Conservation (phyloP, 768 basidiomycete genomes). For the Cystobasidium tubakii region DNA sequence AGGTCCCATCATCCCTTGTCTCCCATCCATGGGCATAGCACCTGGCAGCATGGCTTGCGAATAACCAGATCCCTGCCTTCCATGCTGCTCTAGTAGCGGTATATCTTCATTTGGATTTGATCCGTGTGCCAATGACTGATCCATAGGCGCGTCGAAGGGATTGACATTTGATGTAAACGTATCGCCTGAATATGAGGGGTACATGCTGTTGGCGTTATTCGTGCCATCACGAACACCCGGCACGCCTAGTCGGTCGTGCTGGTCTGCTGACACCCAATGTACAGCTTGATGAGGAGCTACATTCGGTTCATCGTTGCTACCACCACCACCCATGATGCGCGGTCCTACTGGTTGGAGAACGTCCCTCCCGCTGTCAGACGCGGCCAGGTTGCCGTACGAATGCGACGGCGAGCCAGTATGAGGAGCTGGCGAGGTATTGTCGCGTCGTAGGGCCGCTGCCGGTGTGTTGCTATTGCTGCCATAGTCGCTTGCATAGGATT, state of each 20-base stretch:
- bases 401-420: background rate
- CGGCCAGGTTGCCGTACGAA: background rate
- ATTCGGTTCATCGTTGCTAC: background rate
- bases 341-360: constrained; percentile 2
- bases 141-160: constrained; percentile 32
- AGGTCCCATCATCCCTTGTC: constrained; percentile 19
- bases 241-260: background rate
- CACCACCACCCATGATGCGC: background rate
- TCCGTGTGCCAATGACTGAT: background rate
- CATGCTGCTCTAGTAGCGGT: constrained; percentile 19
- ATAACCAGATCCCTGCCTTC: constrained; percentile 13
- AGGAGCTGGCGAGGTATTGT: background rate
- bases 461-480: constrained; percentile 1
- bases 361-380: constrained; percentile 2
- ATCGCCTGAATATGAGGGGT: constrained; percentile 3
- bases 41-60: constrained; percentile 4
- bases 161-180: constrained; percentile 20
- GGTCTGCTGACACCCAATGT: constrained; percentile 6
- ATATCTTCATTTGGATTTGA: constrained; percentile 25
- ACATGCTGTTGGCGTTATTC: background rate
- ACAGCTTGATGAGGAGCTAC: constrained; percentile 10
- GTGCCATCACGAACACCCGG: background rate
- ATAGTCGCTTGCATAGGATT: background rate
- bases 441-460: background rate
- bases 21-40: constrained; percentile 4